Base-by-base conservation (phyloP, 73 alveolate genomes). In the Paramecium sexaurelia region DNA sequence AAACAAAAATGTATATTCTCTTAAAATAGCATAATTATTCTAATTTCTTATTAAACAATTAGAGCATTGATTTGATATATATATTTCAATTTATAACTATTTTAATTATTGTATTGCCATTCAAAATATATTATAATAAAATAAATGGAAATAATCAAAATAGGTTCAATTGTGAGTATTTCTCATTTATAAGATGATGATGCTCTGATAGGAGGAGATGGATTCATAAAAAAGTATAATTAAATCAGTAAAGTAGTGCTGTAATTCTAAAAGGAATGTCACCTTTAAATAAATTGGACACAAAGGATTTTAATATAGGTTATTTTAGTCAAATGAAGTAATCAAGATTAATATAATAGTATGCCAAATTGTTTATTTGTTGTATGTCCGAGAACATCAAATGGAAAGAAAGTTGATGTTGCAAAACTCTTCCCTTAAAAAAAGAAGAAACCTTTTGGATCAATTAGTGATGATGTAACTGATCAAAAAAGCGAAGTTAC, bases 121-220 rank as follows among this genome's bases (percentile, higher is more conserved):
- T 45, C 57, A 15, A 19, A 56, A 10, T 56, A 29, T 26, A 61
- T 26, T 22, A 61, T 61, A 22, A 29, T 29, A 61, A 29, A 61
- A 29, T 29, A 61, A 61, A 61, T 61, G 83, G 83, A 61, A 22
- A 61, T 61, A 29, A 61, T 61, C 45, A 61, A 61, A 61, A 29
- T 61, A 32, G 94, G 94, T 19, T 61, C 94, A 41, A 69, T 88
- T 6, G 55, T 88, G 45, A 56, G 91, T 17, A 88, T 88, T 69
- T 68, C 89, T 68, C 94, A 88, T 66, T 37, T 88, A 17, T 35
- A 88, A 17, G 94, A 88, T 69, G 94, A 69, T 27, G 87, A 88
- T 88, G 94, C 94, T 20, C 35, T 88, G 15, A 88, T 88, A 26
- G 66, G 75, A 24, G 94, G 84, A 13, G 94, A 88, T 68, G 94